Evolutionary conservation across 1,284 basidiomycete genomes (phyloP), one percentile per base, ranked within the genome.

Genomic region (Schizopora paradoxa): DNA sequence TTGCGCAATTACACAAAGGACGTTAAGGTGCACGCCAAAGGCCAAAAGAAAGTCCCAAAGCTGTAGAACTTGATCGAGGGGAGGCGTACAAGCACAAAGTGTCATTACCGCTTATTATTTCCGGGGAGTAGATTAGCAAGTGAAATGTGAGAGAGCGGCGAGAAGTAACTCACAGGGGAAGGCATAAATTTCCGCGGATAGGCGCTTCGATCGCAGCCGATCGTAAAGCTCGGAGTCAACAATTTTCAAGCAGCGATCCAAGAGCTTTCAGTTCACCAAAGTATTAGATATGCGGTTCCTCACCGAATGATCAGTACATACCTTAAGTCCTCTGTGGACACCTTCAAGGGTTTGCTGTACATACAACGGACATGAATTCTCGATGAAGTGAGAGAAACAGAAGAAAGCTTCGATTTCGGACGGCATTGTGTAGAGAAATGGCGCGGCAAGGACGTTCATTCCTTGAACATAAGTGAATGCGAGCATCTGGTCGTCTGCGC

Each of bases 21-120:
- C 85, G 60, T 98, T 98, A 21, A 98, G 73, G 60, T 98, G 95
- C 5, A 94, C 88, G 10, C 95, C 95, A 59, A 94, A 98, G 1
- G 94, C 91, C 23, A 98, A 76, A 10, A 99, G 75, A 62, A 98
- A 99, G 65, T 99, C 95, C 95, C 95, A 99, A 40, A 99, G 70
- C 56, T 86, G 84, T 13, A 98, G 72, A 8, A 97, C 93, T 69
- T 98, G 87, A 58, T 92, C 87, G 1, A 99, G 72, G 0, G 95
- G 95, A 2, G 94, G 94, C 11, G 95, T 98, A 59, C 94, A 96
- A 7, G 94, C 95, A 63, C 93, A 97, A 22, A 98, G 69, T 0
- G 95, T 99, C 51, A 99, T 74, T 19, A 98, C 82, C 45, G 94
- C 91, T 95, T 53, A n/a, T n/a, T 6, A n/a, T 47, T 18, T 21